Evolutionary conservation across 129 eudicot genomes (phyloP).

Genomic region (Deinandra increscens): DNA sequence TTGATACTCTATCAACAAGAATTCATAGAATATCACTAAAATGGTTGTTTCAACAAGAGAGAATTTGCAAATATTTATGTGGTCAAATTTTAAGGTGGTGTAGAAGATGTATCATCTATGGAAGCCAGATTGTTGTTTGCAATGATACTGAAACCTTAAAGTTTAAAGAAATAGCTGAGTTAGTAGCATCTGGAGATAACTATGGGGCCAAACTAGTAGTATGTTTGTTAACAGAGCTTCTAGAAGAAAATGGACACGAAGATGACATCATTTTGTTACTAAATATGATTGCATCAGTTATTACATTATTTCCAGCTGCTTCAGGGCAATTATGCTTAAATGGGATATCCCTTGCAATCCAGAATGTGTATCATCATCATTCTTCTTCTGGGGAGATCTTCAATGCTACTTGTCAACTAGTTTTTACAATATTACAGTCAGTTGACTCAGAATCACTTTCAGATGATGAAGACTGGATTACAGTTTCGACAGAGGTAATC

Average conservation of each 20-base stretch:
- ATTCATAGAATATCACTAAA: slow-evolving; percentile 63
- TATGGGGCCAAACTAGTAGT: slow-evolving; percentile 54
- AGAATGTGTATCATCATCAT: slow-evolving; percentile 42
- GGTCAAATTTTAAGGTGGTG: slow-evolving; percentile 62
- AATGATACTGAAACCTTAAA: slow-evolving; percentile 33
- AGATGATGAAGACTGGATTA: slow-evolving; percentile 69
- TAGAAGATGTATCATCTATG: slow-evolving; percentile 37
- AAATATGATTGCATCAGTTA: slow-evolving; percentile 35
- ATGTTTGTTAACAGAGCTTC: slow-evolving; percentile 57
- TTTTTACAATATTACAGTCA: slow-evolving; percentile 50
- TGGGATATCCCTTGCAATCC: slow-evolving; percentile 62
- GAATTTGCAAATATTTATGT: slow-evolving; percentile 56
- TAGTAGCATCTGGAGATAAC: slow-evolving; percentile 70
- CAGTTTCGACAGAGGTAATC: slow-evolving; percentile 65
- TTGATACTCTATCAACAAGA: slow-evolving; percentile 49
- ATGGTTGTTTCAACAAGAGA: slow-evolving; percentile 97
- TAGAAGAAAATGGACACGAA: slow-evolving; percentile 48
- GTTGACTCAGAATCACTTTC: slow-evolving; percentile 55
- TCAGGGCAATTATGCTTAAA: slow-evolving; percentile 72
- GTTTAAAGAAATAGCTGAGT: slow-evolving; percentile 51
- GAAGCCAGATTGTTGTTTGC: slow-evolving; percentile 29
- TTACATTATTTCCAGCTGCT: slow-evolving; percentile 65
- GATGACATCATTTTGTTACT: slow-evolving; percentile 54
- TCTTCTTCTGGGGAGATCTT: slow-evolving; percentile 44
- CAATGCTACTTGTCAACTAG: slow-evolving; percentile 42